Base-by-base conservation (phyloP, 192 early-diverging fungal genomes). In the Funneliformis mosseae region DNA sequence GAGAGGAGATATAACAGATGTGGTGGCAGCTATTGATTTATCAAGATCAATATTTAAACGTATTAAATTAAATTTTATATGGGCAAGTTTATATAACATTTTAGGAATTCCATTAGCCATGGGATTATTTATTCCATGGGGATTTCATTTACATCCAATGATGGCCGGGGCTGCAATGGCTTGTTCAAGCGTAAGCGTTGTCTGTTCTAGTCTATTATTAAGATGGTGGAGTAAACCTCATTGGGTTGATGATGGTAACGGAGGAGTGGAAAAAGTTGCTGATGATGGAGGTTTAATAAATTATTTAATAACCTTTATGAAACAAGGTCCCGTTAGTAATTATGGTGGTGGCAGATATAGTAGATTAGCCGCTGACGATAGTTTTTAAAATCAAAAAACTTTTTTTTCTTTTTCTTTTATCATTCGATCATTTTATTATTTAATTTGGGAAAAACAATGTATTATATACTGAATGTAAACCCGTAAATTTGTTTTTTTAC, bases 151-250 rank as follows among this genome's bases (percentile, higher is more conserved):
- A 71, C 96, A 92, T 42, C 96, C 98, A 0, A 97, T 99, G 94
- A 86, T 96, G 83, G 95, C 96, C 0, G 97, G 98, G 18, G 85
- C 95, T 80, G 95, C 96, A 42, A 99, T 99, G 98, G 97, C 98
- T 2, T 89, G 94, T 75, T 94, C 93, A 74, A 95, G 94, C 23
- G 92, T 97, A 21, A 94, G 92, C 81, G 98, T 99, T n/a, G 97
- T 99, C 33, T 86, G 90, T 61, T 95, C 93, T 43, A 96, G 95
- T 70, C 83, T 99, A 78, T 82, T 94, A 83, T 90, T 99, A 18
- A 96, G 95, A 73, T 83, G 84, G 80, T 91, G 90, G 90, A 83
- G 63, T 75, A 89, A 87, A 33, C 90, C 88, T 59, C 12, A 12
- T 7, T 80, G 84, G 84, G 14, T 79, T 48, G 81, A 84, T 61